Conservation (phyloP, 495 filamentous ascomycete genomes). For the Aspergillus bertholletiae region DNA sequence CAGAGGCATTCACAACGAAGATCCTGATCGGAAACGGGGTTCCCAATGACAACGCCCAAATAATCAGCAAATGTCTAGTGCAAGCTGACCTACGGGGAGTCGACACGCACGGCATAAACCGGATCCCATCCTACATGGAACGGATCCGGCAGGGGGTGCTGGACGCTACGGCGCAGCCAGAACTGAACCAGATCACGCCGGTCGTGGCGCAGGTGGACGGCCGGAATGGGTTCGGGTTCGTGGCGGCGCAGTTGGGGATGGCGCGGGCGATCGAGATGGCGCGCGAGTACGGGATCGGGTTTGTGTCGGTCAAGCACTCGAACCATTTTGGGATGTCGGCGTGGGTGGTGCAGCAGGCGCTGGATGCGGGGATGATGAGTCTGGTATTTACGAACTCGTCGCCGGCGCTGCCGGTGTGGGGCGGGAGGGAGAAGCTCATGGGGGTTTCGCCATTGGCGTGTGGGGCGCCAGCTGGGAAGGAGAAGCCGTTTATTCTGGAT, state of each 20-base stretch:
- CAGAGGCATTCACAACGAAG: slow-evolving; percentile 32
- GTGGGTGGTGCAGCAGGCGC: slow-evolving; percentile 71
- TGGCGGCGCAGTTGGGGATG: slow-evolving; percentile 63
- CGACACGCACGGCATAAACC: slow-evolving; percentile 75
- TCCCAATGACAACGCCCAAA: slow-evolving; percentile 48
- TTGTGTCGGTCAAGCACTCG: slow-evolving; percentile 67
- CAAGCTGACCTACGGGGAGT: slow-evolving; percentile 73
- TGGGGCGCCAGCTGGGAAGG: slow-evolving; percentile 61
- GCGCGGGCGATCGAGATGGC: slow-evolving; percentile 61
- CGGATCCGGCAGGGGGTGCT: slow-evolving; percentile 65
- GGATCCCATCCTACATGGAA: slow-evolving; percentile 71
- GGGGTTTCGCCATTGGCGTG: slow-evolving; percentile 77
- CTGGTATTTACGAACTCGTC: slow-evolving; percentile 79
- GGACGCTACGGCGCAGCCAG: slow-evolving; percentile 53
- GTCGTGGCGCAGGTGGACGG: slow-evolving; percentile 65
- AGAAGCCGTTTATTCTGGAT: slow-evolving; percentile 65
- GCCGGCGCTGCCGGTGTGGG: slow-evolving; percentile 71
- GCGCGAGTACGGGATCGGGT: slow-evolving; percentile 61
- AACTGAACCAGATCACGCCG: slow-evolving; percentile 56
- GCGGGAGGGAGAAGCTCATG: slow-evolving; percentile 62
- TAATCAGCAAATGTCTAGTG: slow-evolving; percentile 61
- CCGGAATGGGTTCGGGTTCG: slow-evolving; percentile 72
- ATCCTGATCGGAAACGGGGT: slow-evolving; percentile 59
- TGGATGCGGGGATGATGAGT: slow-evolving; percentile 68
- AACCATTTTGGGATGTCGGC: slow-evolving; percentile 83